These are phyloP conservation scores for Hypoxylon sp. DNA, from an alignment of 2,329 filamentous ascomycete genomes.

Conservation along the genomic window DNA sequence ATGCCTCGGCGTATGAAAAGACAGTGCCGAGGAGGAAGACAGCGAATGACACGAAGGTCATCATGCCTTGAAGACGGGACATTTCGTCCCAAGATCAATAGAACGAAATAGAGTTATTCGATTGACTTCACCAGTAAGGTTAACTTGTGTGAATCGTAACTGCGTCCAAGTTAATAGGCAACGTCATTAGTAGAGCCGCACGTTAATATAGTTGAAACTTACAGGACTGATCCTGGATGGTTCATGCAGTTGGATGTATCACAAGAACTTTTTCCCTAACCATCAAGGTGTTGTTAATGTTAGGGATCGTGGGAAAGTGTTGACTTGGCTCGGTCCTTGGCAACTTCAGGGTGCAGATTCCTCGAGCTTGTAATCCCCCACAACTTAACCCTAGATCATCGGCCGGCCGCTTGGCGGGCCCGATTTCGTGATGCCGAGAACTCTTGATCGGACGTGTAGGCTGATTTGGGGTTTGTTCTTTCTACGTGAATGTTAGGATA, in stretches of 20 bases:
- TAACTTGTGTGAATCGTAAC: neutral
- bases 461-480: neutral
- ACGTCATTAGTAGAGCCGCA: constrained; percentile 25
- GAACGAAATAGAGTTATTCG: neutral
- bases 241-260: constrained; percentile 9
- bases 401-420: constrained; percentile 13
- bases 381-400: constrained; percentile 12
- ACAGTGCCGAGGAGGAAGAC: neutral
- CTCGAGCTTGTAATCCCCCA: constrained; percentile 1
- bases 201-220: constrained; percentile 16
- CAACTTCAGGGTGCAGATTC: constrained; percentile 11
- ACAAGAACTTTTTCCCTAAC: constrained; percentile 13
- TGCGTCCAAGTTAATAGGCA: constrained; percentile 5
- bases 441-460: neutral
- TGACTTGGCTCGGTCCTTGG: constrained; percentile 8
- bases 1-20: constrained; percentile 18
- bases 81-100: constrained; percentile 7
- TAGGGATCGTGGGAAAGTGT: constrained; percentile 47
- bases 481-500: neutral
- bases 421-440: neutral
- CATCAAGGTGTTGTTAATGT: constrained; percentile 45
- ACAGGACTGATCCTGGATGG: neutral
- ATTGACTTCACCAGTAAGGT: neutral
- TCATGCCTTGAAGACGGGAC: neutral
- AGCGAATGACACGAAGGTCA: neutral